Conservation (phyloP, 805 yeast genomes). For the Cyberlindnera mycetangii region DNA sequence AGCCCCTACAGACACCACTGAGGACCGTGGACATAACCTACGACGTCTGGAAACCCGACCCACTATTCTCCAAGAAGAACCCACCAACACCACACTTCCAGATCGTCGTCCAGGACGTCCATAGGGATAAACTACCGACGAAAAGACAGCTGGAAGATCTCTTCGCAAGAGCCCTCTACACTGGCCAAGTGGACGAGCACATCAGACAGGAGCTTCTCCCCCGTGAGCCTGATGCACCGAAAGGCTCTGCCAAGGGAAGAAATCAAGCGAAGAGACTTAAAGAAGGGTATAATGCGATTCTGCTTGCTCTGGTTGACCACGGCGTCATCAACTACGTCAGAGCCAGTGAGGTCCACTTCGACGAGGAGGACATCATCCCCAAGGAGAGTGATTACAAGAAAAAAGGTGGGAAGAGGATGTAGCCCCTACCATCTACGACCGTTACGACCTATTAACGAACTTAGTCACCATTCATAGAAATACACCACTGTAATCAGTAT, state of each 20-base stretch:
- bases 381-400: slow-evolving; percentile 1
- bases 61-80: slow-evolving; percentile 61
- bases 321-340: slow-evolving; percentile 71
- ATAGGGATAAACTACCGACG: slow-evolving; percentile 45
- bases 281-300: slow-evolving; percentile 47
- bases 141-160: slow-evolving; percentile 39
- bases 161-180: slow-evolving; percentile 20
- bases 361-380: slow-evolving; percentile 30
- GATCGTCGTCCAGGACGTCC: slow-evolving; percentile 54
- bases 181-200: slow-evolving; percentile 20
- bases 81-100: slow-evolving; percentile 79
- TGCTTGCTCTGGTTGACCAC: slow-evolving; percentile 68
- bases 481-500: slow-evolving; percentile 4
- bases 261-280: slow-evolving; percentile 42
- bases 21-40: slow-evolving; percentile 33
- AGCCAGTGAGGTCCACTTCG: slow-evolving; percentile 49
- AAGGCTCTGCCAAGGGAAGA: slow-evolving; percentile 1
- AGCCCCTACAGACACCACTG: slow-evolving; percentile 2
- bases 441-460: background rate
- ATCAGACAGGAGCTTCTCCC: slow-evolving; percentile 1
- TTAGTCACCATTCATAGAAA: background rate
- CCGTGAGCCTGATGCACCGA: background rate
- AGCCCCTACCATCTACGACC: background rate
- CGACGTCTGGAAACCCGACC: slow-evolving; percentile 82
- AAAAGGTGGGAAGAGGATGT: slow-evolving; percentile 1